Evolutionary conservation across 139 green algal species (phyloP).

Genomic region (Chlamydomonas eustigma): DNA sequence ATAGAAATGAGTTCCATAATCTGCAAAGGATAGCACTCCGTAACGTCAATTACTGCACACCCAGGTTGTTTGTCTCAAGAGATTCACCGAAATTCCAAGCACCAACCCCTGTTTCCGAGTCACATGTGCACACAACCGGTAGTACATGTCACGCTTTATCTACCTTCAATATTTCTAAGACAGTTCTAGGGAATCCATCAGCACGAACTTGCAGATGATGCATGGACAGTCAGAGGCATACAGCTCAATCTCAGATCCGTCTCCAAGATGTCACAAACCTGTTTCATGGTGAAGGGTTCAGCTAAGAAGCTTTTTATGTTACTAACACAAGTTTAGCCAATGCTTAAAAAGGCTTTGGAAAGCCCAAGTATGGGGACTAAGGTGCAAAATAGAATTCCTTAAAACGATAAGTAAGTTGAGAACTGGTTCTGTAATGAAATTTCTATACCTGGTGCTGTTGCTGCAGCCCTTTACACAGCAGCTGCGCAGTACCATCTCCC

Average conservation of each 20-base stretch:
- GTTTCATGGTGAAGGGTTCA: neutral
- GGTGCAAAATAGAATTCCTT: neutral
- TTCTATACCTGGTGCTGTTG: slow-evolving; percentile 5
- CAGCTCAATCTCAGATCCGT: neutral
- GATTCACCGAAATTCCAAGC: no score
- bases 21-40: no score
- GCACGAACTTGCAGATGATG: no score
- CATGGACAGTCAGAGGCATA: slow-evolving; percentile 11
- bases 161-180: no score
- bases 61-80: no score
- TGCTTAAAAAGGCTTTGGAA: neutral
- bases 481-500: slow-evolving; percentile 72
- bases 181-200: no score
- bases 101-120: no score
- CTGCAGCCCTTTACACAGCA: slow-evolving; percentile 43
- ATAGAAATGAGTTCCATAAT: no score
- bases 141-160: no score
- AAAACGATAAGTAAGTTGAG: neutral
- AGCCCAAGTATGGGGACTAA: neutral
- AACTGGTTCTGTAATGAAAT: neutral
- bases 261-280: slow-evolving; percentile 4
- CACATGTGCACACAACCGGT: no score
- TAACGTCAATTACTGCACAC: no score
- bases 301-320: neutral
- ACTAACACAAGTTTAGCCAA: neutral